These are phyloP conservation scores for Lizonia empirigonia DNA, from an alignment of 2,329 filamentous ascomycete genomes.

Conservation along the genomic window DNA sequence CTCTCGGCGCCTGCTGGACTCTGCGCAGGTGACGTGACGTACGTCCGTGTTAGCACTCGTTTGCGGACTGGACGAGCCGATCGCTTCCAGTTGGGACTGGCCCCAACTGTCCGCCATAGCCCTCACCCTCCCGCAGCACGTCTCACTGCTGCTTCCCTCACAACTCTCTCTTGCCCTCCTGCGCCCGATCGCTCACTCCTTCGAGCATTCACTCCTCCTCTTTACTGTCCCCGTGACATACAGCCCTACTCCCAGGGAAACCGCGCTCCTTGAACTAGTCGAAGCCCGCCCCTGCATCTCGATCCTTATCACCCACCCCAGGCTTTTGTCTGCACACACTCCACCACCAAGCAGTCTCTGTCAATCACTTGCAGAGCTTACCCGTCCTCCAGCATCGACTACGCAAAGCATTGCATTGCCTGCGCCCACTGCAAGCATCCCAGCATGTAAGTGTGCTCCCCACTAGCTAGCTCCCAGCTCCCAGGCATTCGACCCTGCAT, in stretches of 20 bases:
- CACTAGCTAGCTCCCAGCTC: constrained; percentile 34
- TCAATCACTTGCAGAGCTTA: constrained; percentile 40
- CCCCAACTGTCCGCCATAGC: constrained; percentile 28
- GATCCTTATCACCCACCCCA: constrained; percentile 43
- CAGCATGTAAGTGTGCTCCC: constrained; percentile 37
- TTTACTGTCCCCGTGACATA: constrained; percentile 34
- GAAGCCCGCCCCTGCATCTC: constrained; percentile 40
- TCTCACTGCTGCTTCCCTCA: constrained; percentile 22
- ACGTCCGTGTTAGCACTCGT: constrained; percentile 32
- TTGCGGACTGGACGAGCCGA: constrained; percentile 35
- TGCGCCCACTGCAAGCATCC: constrained; percentile 26
- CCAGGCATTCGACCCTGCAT: constrained; percentile 30
- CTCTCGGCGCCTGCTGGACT: constrained; percentile 25
- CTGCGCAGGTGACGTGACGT: constrained; percentile 33
- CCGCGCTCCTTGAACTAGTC: constrained; percentile 47
- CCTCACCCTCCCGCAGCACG: constrained; percentile 23
- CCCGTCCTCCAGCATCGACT: constrained; percentile 37
- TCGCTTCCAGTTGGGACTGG: constrained; percentile 28
- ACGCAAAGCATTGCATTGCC: constrained; percentile 37
- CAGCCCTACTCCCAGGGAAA: constrained; percentile 43
- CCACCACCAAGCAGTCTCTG: constrained; percentile 21
- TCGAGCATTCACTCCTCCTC: constrained; percentile 45
- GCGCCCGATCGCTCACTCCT: constrained; percentile 46
- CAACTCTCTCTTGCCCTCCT: constrained; percentile 28
- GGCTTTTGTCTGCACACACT: constrained; percentile 24